Evolutionary conservation across 805 yeast genomes (phyloP).

Genomic region (Suhomyces pyralidae): DNA sequence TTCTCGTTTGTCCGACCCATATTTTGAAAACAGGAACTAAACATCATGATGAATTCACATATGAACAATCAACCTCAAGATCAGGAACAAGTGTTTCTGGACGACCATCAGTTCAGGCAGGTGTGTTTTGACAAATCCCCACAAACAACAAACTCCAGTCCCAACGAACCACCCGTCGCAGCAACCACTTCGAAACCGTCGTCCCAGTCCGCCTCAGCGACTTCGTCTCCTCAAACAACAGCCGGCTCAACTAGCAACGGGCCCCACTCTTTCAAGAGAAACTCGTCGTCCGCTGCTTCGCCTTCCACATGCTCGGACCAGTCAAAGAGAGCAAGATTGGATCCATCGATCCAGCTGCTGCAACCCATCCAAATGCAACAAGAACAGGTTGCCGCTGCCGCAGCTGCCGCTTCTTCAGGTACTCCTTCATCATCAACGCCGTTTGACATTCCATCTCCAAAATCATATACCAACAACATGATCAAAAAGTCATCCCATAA

Average conservation of each 20-base stretch:
- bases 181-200: conserved; percentile 5
- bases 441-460: conserved; percentile 9
- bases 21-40: background rate
- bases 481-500: conserved; percentile 6
- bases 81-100: conserved; percentile 29
- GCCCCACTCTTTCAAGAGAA: conserved; percentile 12
- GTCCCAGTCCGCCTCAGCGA: conserved; percentile 6
- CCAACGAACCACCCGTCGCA: conserved; percentile 10
- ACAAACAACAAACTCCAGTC: conserved; percentile 12
- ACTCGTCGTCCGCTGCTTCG: conserved; percentile 16
- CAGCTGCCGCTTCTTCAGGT: conserved; percentile 12
- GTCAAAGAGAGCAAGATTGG: conserved; percentile 21
- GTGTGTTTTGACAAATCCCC: conserved; percentile 30
- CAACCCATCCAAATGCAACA: conserved; percentile 1
- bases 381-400: conserved; percentile 11
- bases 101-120: conserved; percentile 26
- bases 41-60: conserved; percentile 25
- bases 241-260: conserved; percentile 4
- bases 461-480: conserved; percentile 8
- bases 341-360: conserved; percentile 10
- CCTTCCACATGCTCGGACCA: conserved; percentile 11
- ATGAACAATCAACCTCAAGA: conserved; percentile 29
- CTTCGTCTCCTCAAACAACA: conserved; percentile 5
- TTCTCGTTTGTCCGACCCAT: conserved; percentile 3
- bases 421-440: conserved; percentile 6